Base-by-base conservation (phyloP, 805 yeast genomes). In the Metschnikowia similis region DNA sequence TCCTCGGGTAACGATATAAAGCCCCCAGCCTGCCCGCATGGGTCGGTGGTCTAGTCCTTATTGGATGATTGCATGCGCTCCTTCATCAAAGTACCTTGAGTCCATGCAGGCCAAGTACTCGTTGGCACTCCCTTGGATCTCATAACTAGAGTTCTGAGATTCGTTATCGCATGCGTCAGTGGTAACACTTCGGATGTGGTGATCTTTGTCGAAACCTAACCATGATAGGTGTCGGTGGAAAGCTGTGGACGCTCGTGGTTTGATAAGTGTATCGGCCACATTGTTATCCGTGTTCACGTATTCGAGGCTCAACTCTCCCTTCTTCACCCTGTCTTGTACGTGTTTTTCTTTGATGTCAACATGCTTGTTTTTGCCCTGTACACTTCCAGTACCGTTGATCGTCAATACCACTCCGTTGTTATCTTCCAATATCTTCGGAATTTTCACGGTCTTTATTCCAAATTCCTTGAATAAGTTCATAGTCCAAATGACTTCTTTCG, bases 401-500 rank as follows among this genome's bases (percentile, higher is more conserved):
- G 32, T 45, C 10, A 34, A 16, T 6, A 49, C 46, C 14, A 49
- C 47, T 13, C 52, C 52, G 14, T 14, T n/a, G 30, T 49, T 49
- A 40, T 45, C 52, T 17, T 45, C 49, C 26, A 49, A 28, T 21
- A 49, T 34, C 28, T 36, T 31, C 3, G 47, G 44, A 3, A 28
- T 35, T 9, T 40, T 43, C n/a, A 32, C n/a, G 8, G 43, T 17
- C 30, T 31, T 28, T 8, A 49, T 27, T 11, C 47, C 47, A 8
- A 41, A 10, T 13, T 49, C 49, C 3, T 21, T 7, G 21, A 16
- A 16, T 14, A 35, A 11, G 21, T n/a, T 31, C 8, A 31, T 7
- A 13, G 35, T 4, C 35, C 35, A 31, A 31, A 31, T 31, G 7
- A 31, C n/a, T 8, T 21, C 21, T 21, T 21, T 21, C 21, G 21